A percentile compares a stretch with the other conserved stretches of the same genome.
phyloP scores from a whole-genome alignment of 2,329 filamentous ascomycete species.

The Stagonosporopsis rhizophila region DNA sequence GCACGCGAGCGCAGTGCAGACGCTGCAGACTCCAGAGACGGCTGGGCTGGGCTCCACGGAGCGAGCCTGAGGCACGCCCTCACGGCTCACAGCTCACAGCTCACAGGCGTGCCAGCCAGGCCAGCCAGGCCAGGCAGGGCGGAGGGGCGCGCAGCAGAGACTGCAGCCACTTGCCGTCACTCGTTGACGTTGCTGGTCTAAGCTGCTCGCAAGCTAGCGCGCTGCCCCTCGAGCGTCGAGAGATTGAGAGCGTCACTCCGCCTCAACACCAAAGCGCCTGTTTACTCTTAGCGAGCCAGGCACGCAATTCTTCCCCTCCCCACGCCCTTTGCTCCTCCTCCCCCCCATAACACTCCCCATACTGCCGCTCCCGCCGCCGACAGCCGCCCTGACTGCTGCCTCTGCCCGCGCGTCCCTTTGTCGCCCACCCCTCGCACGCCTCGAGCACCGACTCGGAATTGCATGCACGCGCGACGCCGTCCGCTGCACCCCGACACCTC shows the following conservation, averaged over 20 bases:
- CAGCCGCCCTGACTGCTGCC: slow-evolving; percentile 8
- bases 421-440: slow-evolving; percentile 38
- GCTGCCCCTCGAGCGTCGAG: slow-evolving; percentile 10
- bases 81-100: too few relatives aligned
- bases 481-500: slow-evolving; percentile 30
- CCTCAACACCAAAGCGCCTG: slow-evolving; percentile 31
- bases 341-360: slow-evolving; percentile 1
- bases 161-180: slow-evolving; percentile 22
- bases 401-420: slow-evolving; percentile 19
- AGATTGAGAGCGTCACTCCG: slow-evolving; percentile 13
- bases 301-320: slow-evolving; percentile 26
- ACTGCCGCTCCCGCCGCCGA: slow-evolving; percentile 3
- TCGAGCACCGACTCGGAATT: slow-evolving; percentile 39
- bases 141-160: slow-evolving; percentile 22
- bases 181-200: slow-evolving; percentile 4
- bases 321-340: slow-evolving; percentile 1
- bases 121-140: neutral
- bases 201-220: slow-evolving; percentile 14
- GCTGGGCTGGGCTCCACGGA: neutral
- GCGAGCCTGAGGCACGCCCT: too few relatives aligned
- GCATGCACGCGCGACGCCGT: slow-evolving; percentile 39
- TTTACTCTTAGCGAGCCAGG: slow-evolving; percentile 27
- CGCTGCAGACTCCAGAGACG: too few relatives aligned
- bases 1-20: slow-evolving; percentile 29
- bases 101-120: too few relatives aligned